Evolutionary conservation across 2,329 filamentous ascomycete species (phyloP).

Genomic region (Exophiala dermatitidis): DNA sequence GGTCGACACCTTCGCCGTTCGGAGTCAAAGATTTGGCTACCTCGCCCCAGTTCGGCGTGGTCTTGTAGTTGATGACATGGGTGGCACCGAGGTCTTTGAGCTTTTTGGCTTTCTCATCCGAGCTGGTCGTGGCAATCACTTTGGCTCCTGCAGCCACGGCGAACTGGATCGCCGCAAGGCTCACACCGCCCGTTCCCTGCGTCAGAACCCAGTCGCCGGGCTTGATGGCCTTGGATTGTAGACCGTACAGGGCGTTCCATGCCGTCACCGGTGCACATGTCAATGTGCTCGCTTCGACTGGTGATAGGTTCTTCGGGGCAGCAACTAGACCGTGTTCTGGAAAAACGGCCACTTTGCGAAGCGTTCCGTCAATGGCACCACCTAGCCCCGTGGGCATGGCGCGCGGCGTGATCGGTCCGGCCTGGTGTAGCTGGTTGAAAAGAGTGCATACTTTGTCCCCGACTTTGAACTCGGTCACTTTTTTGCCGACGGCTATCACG

Average conservation of each 20-base stretch:
- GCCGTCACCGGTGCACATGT: slow-evolving; percentile 56
- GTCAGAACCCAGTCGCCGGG: slow-evolving; percentile 52
- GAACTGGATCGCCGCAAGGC: slow-evolving; percentile 39
- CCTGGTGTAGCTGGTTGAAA: slow-evolving; percentile 44
- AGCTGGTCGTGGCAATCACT: slow-evolving; percentile 54
- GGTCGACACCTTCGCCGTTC: slow-evolving; percentile 50
- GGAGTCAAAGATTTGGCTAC: slow-evolving; percentile 47
- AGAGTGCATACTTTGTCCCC: slow-evolving; percentile 53
- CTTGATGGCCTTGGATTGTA: slow-evolving; percentile 44
- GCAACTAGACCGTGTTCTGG: slow-evolving; percentile 60
- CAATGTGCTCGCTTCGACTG: slow-evolving; percentile 51
- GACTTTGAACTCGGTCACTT: slow-evolving; percentile 50
- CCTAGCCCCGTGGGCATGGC: slow-evolving; percentile 54
- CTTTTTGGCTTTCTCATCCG: slow-evolving; percentile 46
- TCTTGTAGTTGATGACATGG: slow-evolving; percentile 55
- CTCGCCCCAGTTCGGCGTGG: slow-evolving; percentile 51
- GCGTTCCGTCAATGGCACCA: slow-evolving; percentile 58
- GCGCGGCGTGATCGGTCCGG: slow-evolving; percentile 5
- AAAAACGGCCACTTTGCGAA: slow-evolving; percentile 62
- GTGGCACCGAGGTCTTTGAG: slow-evolving; percentile 52
- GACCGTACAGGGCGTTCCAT: slow-evolving; percentile 55
- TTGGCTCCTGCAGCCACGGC: slow-evolving; percentile 45
- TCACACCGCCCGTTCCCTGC: slow-evolving; percentile 56
- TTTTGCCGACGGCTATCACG: slow-evolving; percentile 46
- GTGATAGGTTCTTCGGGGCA: slow-evolving; percentile 50